These are phyloP conservation scores for Dispira simplex DNA, from an alignment of 192 early-diverging fungal genomes.

Conservation along the genomic window DNA sequence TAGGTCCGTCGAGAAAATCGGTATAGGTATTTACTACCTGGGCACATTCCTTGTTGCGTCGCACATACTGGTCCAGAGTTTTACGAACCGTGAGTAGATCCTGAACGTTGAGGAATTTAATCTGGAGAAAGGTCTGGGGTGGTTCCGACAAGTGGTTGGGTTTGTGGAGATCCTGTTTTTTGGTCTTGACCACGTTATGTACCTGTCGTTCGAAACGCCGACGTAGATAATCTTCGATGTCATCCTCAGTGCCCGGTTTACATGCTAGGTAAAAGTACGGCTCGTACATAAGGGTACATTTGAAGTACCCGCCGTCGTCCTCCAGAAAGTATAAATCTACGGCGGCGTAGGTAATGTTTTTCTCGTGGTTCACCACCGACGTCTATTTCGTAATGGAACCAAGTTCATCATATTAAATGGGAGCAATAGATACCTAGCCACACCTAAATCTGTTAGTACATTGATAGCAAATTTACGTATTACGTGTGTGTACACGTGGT, in stretches of 20 bases:
- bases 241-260: conserved; percentile 63
- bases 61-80: conserved; percentile 46
- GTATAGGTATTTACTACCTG: conserved; percentile 50
- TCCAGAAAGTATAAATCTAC: conserved; percentile 91
- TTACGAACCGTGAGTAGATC: conserved; percentile 65
- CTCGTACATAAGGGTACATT: conserved; percentile 63
- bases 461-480: background rate
- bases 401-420: background rate
- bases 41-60: conserved; percentile 48
- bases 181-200: conserved; percentile 38
- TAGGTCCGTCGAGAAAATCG: conserved; percentile 17
- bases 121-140: conserved; percentile 51
- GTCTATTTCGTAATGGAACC: conserved; percentile 26
- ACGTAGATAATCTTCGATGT: conserved; percentile 74
- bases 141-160: conserved; percentile 79
- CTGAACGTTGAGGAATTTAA: conserved; percentile 69
- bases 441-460: conserved; percentile 6
- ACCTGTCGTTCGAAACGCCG: conserved; percentile 51
- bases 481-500: too few species aligned
- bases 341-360: conserved; percentile 45
- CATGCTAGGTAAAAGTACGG: conserved; percentile 88
- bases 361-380: conserved; percentile 43
- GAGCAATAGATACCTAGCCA: conserved; percentile 4
- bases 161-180: conserved; percentile 79
- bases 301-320: conserved; percentile 78